A percentile compares a stretch with the other conserved stretches of the same genome.
phyloP scores from a whole-genome alignment of 805 yeast species.

The Candida loeiensis region DNA sequence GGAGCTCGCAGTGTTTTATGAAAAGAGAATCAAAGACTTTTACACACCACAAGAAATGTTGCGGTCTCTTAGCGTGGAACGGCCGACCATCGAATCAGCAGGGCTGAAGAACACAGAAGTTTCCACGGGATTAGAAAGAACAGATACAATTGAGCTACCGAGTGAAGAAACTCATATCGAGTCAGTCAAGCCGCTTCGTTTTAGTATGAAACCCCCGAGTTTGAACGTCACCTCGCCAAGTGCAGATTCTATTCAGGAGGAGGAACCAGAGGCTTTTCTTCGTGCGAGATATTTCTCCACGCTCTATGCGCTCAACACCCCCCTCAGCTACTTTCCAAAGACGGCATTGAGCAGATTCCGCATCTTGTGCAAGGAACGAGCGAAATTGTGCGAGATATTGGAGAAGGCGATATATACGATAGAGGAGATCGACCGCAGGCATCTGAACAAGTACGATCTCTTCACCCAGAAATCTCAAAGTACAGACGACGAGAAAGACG shows the following conservation, averaged over 20 bases:
- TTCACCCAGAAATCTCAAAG: constrained; percentile 8
- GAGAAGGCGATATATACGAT: constrained; percentile 29
- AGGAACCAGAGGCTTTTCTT: constrained; percentile 32
- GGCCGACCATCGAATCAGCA: not conserved
- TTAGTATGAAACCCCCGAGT: constrained; percentile 1
- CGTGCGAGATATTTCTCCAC: constrained; percentile 32
- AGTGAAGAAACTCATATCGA: too few species aligned
- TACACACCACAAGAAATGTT: constrained; percentile 4
- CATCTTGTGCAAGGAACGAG: constrained; percentile 32
- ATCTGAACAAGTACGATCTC: constrained; percentile 31
- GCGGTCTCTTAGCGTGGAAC: not conserved
- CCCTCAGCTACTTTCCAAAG: constrained; percentile 44
- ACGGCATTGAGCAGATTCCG: constrained; percentile 47
- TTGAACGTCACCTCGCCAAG: not conserved
- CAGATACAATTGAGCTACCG: too few species aligned
- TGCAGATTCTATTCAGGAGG: not conserved
- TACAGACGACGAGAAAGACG: constrained; percentile 25
- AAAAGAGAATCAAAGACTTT: not conserved
- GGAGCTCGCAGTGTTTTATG: constrained; percentile 5
- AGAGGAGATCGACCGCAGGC: constrained; percentile 42
- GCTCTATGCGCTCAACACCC: constrained; percentile 38
- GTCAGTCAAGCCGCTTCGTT: too few species aligned
- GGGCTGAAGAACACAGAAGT: too few species aligned
- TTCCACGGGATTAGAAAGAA: too few species aligned
- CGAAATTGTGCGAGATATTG: constrained; percentile 19